Base-by-base conservation (phyloP, 768 basidiomycete species). In the Coprinopsis cinerea region DNA sequence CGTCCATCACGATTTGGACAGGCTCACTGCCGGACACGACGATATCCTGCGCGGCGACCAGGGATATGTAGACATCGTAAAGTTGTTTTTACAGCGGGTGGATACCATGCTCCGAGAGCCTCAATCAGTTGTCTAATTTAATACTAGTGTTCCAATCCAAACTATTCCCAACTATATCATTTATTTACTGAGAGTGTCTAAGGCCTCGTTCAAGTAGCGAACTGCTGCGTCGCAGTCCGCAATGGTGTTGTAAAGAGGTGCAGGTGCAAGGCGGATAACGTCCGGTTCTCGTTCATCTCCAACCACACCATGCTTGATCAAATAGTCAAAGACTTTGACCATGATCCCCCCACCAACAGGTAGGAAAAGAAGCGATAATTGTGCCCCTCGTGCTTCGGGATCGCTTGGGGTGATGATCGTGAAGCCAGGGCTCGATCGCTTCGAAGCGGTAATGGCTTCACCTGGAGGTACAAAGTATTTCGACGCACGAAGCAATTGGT, bases 261-360 rank as follows among this genome's bases (percentile, higher is more conserved):
- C 75, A 41, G 94, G 93, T 53, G 92, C 79, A 39, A 98, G 68
- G 9, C 96, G 79, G 57, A 99, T 93, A 44, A 98, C 91, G 61
- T 92, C 87, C 23, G 96, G 95, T 59, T 83, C 71, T 60, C 96
- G 73, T 66, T 95, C 90, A 66, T 99, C 96, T 9, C 91, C 94
- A 45, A 96, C 76, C 13, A 99, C 85, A 4, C 96, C 96, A 44
- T 73, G 65, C 53, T 74, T 73, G 18, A 73, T 68, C 59, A 98
- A 65, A 34, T 67, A 71, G 45, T 76, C 65, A 53, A 82, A 80
- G 18, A 96, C 75, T 49, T 69, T 72, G 51, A 75, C 73, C 94
- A 98, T 97, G 37, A 81, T 61, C 26, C 71, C 75, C 13, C 77
- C 70, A 47, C 73, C 77, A 25, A 67, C 48, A 17, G 86, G 85